Conservation (phyloP, 768 basidiomycete genomes). For the Tylopilus cervinicoccineus region DNA sequence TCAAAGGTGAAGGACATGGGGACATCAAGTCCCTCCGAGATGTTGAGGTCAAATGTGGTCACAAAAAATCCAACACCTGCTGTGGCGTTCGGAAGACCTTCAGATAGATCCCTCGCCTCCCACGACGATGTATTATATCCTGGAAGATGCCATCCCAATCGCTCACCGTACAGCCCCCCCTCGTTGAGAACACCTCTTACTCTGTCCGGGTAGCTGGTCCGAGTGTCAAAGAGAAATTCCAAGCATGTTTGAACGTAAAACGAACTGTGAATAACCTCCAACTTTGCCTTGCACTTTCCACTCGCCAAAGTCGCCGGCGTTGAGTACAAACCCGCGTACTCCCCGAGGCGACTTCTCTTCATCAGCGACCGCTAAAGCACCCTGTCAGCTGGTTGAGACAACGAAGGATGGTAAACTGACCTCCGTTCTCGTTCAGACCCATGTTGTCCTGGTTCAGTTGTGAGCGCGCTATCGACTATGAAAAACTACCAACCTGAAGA, state of each 20-base stretch:
- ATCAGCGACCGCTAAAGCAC: conserved; percentile 37
- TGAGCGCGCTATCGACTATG: not conserved
- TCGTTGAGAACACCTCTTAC: conserved; percentile 67
- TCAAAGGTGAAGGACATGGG: conserved; percentile 72
- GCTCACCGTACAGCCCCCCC: conserved; percentile 69
- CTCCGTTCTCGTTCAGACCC: conserved; percentile 65
- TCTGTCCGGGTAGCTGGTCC: conserved; percentile 68
- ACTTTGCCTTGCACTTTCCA: conserved; percentile 79
- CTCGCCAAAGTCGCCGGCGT: conserved; percentile 50
- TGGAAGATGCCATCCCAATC: conserved; percentile 72
- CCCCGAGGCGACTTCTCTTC: conserved; percentile 72
- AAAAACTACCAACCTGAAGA: conserved; percentile 49
- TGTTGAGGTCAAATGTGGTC: conserved; percentile 61
- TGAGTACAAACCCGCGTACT: conserved; percentile 71
- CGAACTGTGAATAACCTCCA: conserved; percentile 64
- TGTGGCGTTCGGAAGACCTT: conserved; percentile 51
- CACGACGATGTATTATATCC: conserved; percentile 63
- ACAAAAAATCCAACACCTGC: conserved; percentile 84
- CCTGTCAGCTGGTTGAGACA: conserved; percentile 1
- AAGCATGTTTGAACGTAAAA: not conserved
- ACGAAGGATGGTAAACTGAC: conserved; percentile 29
- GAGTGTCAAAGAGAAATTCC: not conserved
- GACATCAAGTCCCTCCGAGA: conserved; percentile 60
- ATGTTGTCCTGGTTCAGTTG: conserved; percentile 59
- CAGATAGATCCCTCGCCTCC: conserved; percentile 49